These are phyloP conservation scores for Podila verticillata DNA, from an alignment of 192 early-diverging fungal genomes.

Conservation along the genomic window DNA sequence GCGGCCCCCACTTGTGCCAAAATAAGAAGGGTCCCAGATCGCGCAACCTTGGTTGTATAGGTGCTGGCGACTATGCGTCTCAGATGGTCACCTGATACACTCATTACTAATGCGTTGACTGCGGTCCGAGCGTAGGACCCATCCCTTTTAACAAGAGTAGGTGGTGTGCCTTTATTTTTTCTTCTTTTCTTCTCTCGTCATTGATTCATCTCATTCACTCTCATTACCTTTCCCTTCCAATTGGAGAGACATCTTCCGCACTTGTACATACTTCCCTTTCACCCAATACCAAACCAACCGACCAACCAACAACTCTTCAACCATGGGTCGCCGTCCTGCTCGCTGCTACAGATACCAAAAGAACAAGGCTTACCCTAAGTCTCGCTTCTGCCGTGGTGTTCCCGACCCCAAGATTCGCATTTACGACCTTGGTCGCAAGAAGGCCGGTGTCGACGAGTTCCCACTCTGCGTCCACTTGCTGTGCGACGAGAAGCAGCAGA, in stretches of 20 bases:
- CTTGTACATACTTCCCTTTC: not conserved
- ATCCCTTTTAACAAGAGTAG: too few relatives aligned
- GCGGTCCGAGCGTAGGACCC: too few relatives aligned
- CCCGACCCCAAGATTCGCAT: constrained; percentile 99
- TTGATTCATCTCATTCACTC: not conserved
- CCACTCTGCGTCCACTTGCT: constrained; percentile 96
- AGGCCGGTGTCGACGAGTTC: constrained; percentile 98
- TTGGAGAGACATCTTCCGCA: not conserved
- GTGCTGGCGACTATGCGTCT: too few relatives aligned
- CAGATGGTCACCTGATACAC: too few relatives aligned
- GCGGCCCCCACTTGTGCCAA: too few relatives aligned
- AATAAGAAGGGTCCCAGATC: too few relatives aligned
- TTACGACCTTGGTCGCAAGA: constrained; percentile 98
- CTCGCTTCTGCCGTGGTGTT: constrained; percentile 98
- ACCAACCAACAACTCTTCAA: constrained; percentile 12
- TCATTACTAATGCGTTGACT: too few relatives aligned
- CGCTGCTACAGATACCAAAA: constrained; percentile 99
- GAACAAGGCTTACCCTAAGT: constrained; percentile 99
- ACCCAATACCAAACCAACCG: not conserved
- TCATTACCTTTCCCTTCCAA: not conserved
- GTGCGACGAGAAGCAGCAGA: constrained; percentile 98
- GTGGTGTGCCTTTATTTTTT: too few relatives aligned
- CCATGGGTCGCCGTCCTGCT: constrained; percentile 99
- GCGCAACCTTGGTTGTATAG: too few relatives aligned
- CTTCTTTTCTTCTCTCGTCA: too few relatives aligned